phyloP scores from a whole-genome alignment of 148 eudicot species.

The Pouteria glomerata region DNA sequence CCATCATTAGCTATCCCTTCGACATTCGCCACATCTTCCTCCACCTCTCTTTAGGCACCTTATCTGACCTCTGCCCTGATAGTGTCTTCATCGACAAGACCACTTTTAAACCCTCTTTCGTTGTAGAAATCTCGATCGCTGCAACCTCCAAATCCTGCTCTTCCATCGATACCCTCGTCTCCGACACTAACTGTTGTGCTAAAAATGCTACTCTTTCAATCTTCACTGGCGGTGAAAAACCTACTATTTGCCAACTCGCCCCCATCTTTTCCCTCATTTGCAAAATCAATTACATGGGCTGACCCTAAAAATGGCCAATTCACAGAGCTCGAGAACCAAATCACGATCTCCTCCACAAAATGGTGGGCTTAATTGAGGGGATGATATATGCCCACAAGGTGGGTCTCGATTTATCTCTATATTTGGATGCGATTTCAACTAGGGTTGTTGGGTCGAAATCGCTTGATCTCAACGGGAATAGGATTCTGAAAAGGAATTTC shows the following conservation, averaged over 20 bases:
- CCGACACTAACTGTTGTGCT: slow-evolving; percentile 82
- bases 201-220: slow-evolving; percentile 50
- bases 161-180: slow-evolving; percentile 81
- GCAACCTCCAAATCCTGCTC: slow-evolving; percentile 35
- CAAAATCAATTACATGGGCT: slow-evolving; percentile 78
- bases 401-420: slow-evolving; percentile 35
- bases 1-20: slow-evolving; percentile 91
- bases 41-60: slow-evolving; percentile 44
- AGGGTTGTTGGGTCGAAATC: slow-evolving; percentile 91
- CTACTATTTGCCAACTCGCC: slow-evolving; percentile 20
- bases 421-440: slow-evolving; percentile 59
- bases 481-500: slow-evolving; percentile 77
- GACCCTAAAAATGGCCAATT: slow-evolving; percentile 62
- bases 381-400: slow-evolving; percentile 73
- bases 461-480: slow-evolving; percentile 62
- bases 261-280: slow-evolving; percentile 60
- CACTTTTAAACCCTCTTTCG: slow-evolving; percentile 83
- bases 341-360: slow-evolving; percentile 64
- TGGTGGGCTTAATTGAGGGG: slow-evolving; percentile 85
- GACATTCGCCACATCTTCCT: slow-evolving; percentile 80
- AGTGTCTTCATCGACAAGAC: slow-evolving; percentile 86
- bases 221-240: slow-evolving; percentile 69
- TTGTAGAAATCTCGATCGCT: slow-evolving; percentile 37
- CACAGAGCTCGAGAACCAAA: slow-evolving; percentile 75
- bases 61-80: slow-evolving; percentile 44